phyloP scores from a whole-genome alignment of 176 grass and related monocot genomes.

The Pharus latifolius region DNA sequence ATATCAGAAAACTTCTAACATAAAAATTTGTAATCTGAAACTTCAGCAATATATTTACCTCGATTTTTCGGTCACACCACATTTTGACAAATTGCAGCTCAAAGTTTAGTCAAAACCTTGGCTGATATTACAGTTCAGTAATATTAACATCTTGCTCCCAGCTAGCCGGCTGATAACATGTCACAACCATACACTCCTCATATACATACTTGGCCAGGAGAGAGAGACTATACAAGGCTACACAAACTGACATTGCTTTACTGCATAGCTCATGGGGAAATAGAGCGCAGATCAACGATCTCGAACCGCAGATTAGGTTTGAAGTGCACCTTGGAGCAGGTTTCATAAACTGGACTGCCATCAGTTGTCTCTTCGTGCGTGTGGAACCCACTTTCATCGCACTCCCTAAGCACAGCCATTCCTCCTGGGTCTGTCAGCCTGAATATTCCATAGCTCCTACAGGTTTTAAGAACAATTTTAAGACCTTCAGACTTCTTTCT shows the following conservation, averaged over 20 bases:
- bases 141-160: neutral
- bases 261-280: constrained; percentile 14
- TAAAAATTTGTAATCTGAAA: neutral
- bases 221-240: neutral
- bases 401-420: constrained; percentile 53
- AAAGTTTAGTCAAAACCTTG: neutral
- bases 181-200: neutral
- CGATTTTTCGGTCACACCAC: neutral
- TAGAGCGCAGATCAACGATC: constrained; percentile 77
- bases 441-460: constrained; percentile 89
- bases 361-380: constrained; percentile 42
- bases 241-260: neutral
- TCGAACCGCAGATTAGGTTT: constrained; percentile 86
- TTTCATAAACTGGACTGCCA: constrained; percentile 54
- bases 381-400: constrained; percentile 74
- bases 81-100: neutral
- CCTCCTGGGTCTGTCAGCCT: constrained; percentile 77
- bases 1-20: neutral
- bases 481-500: constrained; percentile 7
- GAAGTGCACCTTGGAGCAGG: constrained; percentile 61
- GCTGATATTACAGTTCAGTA: constrained; percentile 6
- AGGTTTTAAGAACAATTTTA: constrained; percentile 7
- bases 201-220: neutral
- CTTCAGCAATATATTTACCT: neutral
- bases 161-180: neutral